phyloP scores from a whole-genome alignment of 2,329 filamentous ascomycete genomes.

The Cladorrhinum sp. region DNA sequence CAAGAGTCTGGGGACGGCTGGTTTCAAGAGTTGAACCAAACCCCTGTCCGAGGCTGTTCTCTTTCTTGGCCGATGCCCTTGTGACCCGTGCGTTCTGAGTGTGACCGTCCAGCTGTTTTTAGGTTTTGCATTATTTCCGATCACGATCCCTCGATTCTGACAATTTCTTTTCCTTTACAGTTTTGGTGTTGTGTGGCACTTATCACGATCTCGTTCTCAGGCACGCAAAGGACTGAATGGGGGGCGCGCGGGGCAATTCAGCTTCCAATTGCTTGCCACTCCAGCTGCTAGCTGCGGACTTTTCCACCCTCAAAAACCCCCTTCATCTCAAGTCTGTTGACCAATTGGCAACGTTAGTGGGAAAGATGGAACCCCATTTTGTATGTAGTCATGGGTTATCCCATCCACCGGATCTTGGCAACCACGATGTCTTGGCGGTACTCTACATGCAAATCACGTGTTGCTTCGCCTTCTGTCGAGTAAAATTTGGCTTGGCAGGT shows the following conservation, averaged over 20 bases:
- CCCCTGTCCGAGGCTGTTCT: slow-evolving; percentile 20
- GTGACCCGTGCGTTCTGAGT: slow-evolving; percentile 8
- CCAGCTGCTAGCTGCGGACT: not conserved
- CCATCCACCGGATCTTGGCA: no score
- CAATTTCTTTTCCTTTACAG: not conserved
- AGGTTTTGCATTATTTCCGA: not conserved
- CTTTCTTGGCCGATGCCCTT: slow-evolving; percentile 18
- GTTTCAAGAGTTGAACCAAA: slow-evolving; percentile 27
- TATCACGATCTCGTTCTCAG: not conserved
- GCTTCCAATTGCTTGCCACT: not conserved
- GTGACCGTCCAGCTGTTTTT: slow-evolving; percentile 7
- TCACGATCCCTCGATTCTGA: no score
- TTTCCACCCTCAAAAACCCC: slow-evolving; percentile 2
- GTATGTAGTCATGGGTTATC: no score
- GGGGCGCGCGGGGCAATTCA: not conserved
- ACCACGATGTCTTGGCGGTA: no score
- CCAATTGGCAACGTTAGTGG: not conserved
- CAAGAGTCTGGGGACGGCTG: slow-evolving; percentile 22
- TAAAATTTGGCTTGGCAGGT: no score
- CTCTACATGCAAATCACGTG: no score
- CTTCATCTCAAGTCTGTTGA: slow-evolving; percentile 10
- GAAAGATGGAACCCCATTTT: no score
- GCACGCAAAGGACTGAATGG: not conserved
- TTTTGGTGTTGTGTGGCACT: not conserved
- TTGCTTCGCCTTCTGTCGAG: no score